Evolutionary conservation across 257 asterid species (phyloP).

Genomic region (Euphrasia confusa): DNA sequence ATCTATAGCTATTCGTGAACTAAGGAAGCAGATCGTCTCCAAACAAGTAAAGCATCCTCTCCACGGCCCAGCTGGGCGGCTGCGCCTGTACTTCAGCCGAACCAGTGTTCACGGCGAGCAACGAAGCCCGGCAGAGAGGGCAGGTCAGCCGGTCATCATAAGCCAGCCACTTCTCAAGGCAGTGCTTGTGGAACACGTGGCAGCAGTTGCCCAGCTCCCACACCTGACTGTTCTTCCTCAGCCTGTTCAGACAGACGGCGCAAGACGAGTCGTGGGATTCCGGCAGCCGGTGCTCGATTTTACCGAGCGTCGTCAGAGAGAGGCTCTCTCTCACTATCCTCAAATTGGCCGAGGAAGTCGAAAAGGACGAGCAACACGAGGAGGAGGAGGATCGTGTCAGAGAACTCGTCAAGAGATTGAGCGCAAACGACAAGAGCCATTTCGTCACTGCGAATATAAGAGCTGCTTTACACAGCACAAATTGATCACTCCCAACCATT

Average conservation of each 20-base stretch:
- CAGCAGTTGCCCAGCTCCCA: constrained; percentile 45
- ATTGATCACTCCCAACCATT: constrained; percentile 27
- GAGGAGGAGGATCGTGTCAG: constrained; percentile 12
- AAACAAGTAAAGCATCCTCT: constrained; percentile 45
- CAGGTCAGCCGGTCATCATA: constrained; percentile 36
- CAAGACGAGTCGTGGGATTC: constrained; percentile 30
- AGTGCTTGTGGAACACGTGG: constrained; percentile 50
- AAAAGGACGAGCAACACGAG: constrained; percentile 11
- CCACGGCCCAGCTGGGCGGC: constrained; percentile 53
- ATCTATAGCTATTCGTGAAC: neutral
- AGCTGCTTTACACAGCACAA: constrained; percentile 35
- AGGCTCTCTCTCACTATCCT: constrained; percentile 27
- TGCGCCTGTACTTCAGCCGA: constrained; percentile 3
- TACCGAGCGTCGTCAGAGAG: constrained; percentile 33
- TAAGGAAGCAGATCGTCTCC: constrained; percentile 48
- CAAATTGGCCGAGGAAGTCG: constrained; percentile 16
- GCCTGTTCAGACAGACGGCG: constrained; percentile 38
- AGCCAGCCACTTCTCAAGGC: constrained; percentile 45
- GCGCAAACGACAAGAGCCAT: constrained; percentile 35
- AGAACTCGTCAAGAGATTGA: constrained; percentile 19
- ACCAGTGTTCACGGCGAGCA: constrained; percentile 20
- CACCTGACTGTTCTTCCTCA: constrained; percentile 36
- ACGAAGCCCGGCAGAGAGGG: constrained; percentile 44
- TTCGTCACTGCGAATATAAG: constrained; percentile 33
- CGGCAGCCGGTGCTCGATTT: constrained; percentile 22